These are phyloP conservation scores for Brassica hybrid DNA, from an alignment of 441 rosid genomes.

Conservation along the genomic window DNA sequence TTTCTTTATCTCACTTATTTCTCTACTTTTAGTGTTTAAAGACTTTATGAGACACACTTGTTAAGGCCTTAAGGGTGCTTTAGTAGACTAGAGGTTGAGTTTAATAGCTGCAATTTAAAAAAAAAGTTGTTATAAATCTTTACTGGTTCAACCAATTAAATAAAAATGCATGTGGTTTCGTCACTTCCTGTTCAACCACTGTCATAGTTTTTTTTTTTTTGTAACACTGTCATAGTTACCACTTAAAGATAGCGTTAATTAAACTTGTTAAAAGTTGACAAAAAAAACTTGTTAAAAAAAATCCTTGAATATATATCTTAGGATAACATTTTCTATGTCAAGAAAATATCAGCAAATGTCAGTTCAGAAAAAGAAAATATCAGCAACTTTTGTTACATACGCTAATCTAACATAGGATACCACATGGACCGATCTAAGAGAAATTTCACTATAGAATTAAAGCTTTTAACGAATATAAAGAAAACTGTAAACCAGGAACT, in stretches of 20 bases:
- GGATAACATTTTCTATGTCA: not conserved
- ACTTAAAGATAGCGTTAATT: not conserved
- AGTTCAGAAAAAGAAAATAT: not conserved
- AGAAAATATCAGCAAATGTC: not conserved
- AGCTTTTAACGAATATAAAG: constrained; percentile 19
- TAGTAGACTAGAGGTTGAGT: not conserved
- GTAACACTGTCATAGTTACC: not conserved
- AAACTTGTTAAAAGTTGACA: not conserved
- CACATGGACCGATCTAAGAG: not conserved
- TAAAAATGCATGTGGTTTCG: not conserved
- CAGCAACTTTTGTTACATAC: not conserved
- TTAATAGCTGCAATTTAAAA: not conserved
- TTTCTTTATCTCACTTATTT: no score
- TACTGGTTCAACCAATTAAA: not conserved
- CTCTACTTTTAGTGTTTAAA: no score
- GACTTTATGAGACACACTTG: no score
- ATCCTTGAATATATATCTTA: not conserved
- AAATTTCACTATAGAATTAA: not conserved
- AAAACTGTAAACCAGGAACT: constrained; percentile 15
- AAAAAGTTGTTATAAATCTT: not conserved
- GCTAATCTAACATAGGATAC: not conserved
- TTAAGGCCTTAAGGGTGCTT: no score
- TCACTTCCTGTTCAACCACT: not conserved
- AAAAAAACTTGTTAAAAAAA: no score
- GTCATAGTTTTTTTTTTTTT: not conserved